Evolutionary conservation across 441 rosid species (phyloP).

Genomic region (Populus hybrid): DNA sequence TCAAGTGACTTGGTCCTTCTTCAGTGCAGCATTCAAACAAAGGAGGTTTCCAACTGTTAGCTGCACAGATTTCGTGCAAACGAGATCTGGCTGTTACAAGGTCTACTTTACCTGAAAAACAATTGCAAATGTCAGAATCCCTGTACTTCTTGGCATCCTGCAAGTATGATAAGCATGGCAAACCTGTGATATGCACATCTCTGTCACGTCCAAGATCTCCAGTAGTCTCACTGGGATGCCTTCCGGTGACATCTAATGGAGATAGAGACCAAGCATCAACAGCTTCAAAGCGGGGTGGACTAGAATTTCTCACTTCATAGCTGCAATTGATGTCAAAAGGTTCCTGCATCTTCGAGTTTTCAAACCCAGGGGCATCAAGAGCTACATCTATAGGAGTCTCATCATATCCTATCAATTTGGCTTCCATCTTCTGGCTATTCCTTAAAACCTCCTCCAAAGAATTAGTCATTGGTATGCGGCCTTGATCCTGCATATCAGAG

Average conservation of each 20-base stretch:
- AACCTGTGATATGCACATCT: constrained; percentile 26
- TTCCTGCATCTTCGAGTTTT: constrained; percentile 33
- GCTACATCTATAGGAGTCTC: constrained; percentile 55
- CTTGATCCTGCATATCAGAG: constrained; percentile 50
- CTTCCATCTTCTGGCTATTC: constrained; percentile 47
- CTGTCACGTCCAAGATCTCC: constrained; percentile 28
- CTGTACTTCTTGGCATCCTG: background rate
- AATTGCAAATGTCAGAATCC: constrained; percentile 17
- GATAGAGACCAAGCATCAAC: constrained; percentile 22
- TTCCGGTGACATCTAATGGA: constrained; percentile 16
- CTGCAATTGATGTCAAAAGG: constrained; percentile 17
- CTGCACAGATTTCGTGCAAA: constrained; percentile 65
- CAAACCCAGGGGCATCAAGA: constrained; percentile 26
- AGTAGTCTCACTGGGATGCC: constrained; percentile 19
- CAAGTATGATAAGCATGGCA: constrained; percentile 14
- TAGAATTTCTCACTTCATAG: constrained; percentile 16
- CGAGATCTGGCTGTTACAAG: constrained; percentile 54
- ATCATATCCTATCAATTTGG: constrained; percentile 79
- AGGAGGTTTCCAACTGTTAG: constrained; percentile 77
- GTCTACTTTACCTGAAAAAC: constrained; percentile 41
- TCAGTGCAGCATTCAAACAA: constrained; percentile 64
- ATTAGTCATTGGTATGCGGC: constrained; percentile 43
- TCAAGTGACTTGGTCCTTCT: constrained; percentile 80
- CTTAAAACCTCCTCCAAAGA: constrained; percentile 61
- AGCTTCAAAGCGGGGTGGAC: constrained; percentile 21